These are phyloP conservation scores for Hygrophoropsis aurantiaca DNA, from an alignment of 768 basidiomycete species.

Conservation along the genomic window DNA sequence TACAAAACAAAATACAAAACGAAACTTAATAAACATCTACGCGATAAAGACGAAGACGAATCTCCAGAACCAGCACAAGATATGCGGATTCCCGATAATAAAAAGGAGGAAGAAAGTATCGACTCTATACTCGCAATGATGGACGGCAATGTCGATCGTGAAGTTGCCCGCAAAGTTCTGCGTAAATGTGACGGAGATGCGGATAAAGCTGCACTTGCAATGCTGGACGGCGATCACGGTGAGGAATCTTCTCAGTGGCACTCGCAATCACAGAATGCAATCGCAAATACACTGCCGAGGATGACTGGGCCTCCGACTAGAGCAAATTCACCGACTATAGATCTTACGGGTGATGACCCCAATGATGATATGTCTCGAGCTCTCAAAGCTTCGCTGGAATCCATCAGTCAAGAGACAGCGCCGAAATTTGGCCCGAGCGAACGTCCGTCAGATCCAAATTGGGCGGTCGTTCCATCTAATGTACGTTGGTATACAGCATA, in stretches of 20 bases:
- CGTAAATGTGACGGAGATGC: constrained; percentile 60
- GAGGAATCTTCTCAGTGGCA: constrained; percentile 23
- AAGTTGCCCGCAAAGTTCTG: constrained; percentile 54
- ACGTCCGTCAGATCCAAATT: constrained; percentile 61
- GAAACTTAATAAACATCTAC: no score
- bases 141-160: constrained; percentile 40
- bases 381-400: constrained; percentile 52
- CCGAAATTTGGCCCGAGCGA: constrained; percentile 58
- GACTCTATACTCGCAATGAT: constrained; percentile 36
- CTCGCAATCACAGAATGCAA: constrained; percentile 13
- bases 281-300: constrained; percentile 1
- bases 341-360: constrained; percentile 63
- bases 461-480: constrained; percentile 71
- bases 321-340: constrained; percentile 42
- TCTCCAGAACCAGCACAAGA: constrained; percentile 9
- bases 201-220: constrained; percentile 54
- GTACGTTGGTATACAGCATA: constrained; percentile 37
- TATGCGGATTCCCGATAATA: constrained; percentile 21
- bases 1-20: no score
- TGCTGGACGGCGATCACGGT: constrained; percentile 52
- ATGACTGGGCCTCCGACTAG: constrained; percentile 13
- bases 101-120: constrained; percentile 31
- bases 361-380: constrained; percentile 49
- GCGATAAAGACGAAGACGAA: no score
- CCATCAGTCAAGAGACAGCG: constrained; percentile 26